phyloP scores from a whole-genome alignment of 2,329 filamentous ascomycete genomes.

The Aspergillus eucalypticola region DNA sequence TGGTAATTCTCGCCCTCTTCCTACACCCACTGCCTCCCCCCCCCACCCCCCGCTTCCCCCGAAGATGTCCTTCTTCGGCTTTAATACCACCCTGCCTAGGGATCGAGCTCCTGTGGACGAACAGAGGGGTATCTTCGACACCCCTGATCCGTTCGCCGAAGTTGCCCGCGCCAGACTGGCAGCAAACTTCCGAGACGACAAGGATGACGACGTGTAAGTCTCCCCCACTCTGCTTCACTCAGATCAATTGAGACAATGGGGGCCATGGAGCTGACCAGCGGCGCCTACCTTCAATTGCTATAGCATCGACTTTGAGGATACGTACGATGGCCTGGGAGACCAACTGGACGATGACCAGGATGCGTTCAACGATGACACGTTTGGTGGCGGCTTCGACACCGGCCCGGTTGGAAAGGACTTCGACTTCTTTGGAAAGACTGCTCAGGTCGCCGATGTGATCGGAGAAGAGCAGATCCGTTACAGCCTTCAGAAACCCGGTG shows the following conservation, averaged over 20 bases:
- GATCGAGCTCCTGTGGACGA: constrained; percentile 68
- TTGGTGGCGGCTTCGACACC: constrained; percentile 59
- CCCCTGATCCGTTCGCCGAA: constrained; percentile 85
- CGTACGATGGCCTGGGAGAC: constrained; percentile 91
- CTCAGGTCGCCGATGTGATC: constrained; percentile 79
- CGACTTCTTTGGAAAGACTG: constrained; percentile 93
- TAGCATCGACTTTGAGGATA: constrained; percentile 90
- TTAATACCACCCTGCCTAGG: constrained; percentile 68
- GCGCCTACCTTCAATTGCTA: background rate
- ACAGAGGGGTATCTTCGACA: constrained; percentile 73
- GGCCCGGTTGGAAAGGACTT: constrained; percentile 81
- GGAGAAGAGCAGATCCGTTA: constrained; percentile 89
- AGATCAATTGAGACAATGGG: background rate
- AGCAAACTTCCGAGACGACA: constrained; percentile 51
- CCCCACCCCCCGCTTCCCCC: constrained; percentile 19
- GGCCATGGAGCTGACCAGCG: background rate
- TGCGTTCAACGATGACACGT: constrained; percentile 96
- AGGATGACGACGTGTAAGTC: constrained; percentile 63
- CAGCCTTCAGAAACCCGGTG: constrained; percentile 67
- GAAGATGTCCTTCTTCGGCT: constrained; percentile 88
- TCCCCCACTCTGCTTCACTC: constrained; percentile 28
- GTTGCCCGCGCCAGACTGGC: constrained; percentile 60
- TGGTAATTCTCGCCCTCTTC: constrained; percentile 21
- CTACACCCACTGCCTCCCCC: constrained; percentile 17
- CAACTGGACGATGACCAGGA: constrained; percentile 89